Evolutionary conservation across 441 rosid species (phyloP).

Genomic region (Pelargonium australe): DNA sequence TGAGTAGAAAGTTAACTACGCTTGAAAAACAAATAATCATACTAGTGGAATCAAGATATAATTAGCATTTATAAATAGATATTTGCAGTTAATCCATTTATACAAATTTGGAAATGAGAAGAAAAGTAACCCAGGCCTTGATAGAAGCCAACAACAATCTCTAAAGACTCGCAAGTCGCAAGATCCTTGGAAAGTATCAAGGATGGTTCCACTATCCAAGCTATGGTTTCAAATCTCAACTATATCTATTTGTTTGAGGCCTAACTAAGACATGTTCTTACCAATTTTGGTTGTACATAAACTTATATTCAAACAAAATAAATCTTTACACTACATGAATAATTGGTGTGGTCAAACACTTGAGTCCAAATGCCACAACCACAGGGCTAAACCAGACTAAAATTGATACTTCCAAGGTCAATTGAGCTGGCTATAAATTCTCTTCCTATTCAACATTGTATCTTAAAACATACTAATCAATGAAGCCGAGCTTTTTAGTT

Average conservation of each 20-base stretch:
- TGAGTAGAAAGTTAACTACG: background rate
- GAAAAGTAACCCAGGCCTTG: background rate
- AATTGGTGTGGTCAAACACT: too few relatives aligned
- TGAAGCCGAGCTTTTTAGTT: background rate
- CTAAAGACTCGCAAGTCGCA: too few relatives aligned
- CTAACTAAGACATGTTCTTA: too few relatives aligned
- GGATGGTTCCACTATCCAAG: too few relatives aligned
- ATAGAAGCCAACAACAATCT: background rate
- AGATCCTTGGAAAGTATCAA: too few relatives aligned
- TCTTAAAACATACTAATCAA: background rate
- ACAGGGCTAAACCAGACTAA: background rate
- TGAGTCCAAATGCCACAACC: background rate
- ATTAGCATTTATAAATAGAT: background rate
- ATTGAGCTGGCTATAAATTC: background rate
- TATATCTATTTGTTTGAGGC: too few relatives aligned
- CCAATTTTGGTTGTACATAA: too few relatives aligned
- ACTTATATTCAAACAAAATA: too few relatives aligned
- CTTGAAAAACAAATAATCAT: background rate
- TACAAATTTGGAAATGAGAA: background rate
- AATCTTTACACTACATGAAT: too few relatives aligned
- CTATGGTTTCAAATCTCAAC: too few relatives aligned
- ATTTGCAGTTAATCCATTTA: background rate
- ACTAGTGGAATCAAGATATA: background rate
- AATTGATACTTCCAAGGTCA: background rate
- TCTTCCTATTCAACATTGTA: background rate